Percentiles rank a stretch among this genome's conserved stretches.
phyloP scores from a whole-genome alignment of 2,329 filamentous ascomycete species.

The Aspergillus sp. region DNA sequence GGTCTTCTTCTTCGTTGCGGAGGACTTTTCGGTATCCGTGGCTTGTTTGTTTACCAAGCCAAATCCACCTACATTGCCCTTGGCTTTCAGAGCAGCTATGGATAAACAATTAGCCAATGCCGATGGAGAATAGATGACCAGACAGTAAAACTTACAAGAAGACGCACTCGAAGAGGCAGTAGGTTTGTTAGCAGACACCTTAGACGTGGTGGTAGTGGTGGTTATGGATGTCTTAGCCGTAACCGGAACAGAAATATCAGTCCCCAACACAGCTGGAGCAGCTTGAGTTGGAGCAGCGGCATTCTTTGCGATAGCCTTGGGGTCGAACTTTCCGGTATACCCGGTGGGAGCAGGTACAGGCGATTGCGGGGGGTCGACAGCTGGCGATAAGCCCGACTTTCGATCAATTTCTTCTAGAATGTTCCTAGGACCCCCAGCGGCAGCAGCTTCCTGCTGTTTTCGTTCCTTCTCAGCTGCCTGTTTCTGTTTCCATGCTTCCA shows the following conservation, averaged over 20 bases:
- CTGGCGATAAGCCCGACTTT: slow-evolving; percentile 60
- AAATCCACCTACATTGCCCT: slow-evolving; percentile 77
- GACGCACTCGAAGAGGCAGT: slow-evolving; percentile 42
- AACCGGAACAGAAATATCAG: slow-evolving; percentile 53
- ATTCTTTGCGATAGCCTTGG: slow-evolving; percentile 82
- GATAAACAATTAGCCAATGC: slow-evolving; percentile 13
- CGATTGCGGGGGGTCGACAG: slow-evolving; percentile 52
- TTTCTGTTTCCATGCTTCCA: slow-evolving; percentile 92
- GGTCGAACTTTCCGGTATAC: slow-evolving; percentile 80
- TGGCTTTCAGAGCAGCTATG: slow-evolving; percentile 60
- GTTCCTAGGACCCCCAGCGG: slow-evolving; percentile 63
- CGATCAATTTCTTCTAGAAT: slow-evolving; percentile 73
- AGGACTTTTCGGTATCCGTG: slow-evolving; percentile 64
- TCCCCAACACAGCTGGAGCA: slow-evolving; percentile 55
- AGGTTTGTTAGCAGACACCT: slow-evolving; percentile 45
- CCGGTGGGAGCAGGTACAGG: slow-evolving; percentile 54
- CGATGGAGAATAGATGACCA: slow-evolving; percentile 1
- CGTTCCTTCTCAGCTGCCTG: slow-evolving; percentile 71
- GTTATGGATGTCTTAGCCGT: slow-evolving; percentile 47
- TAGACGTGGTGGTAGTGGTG: slow-evolving; percentile 36
- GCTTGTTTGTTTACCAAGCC: slow-evolving; percentile 70
- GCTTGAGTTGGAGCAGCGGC: slow-evolving; percentile 59
- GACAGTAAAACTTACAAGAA: slow-evolving; percentile 34
- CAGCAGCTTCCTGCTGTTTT: slow-evolving; percentile 66
- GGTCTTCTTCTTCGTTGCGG: slow-evolving; percentile 65